Base-by-base conservation (phyloP, 2,329 filamentous ascomycete species). In the Nigrospora oryzae region DNA sequence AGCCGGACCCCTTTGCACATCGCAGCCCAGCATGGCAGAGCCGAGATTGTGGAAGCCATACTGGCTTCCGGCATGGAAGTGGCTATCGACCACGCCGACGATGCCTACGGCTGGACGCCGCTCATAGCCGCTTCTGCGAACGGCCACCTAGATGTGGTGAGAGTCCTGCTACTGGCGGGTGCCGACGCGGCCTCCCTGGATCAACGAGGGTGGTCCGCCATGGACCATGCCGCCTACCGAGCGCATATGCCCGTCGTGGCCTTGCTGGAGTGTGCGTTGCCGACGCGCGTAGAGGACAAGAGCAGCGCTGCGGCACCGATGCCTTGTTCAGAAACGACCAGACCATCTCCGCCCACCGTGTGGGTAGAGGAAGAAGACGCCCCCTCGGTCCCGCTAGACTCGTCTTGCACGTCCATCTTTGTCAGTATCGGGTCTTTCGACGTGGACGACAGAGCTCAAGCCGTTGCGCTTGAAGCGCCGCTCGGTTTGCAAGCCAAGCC, bases 341-440 rank as follows among this genome's bases (percentile, higher is more conserved):
- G 2, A 10, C 23, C 5, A 28, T 28, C 23, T 10, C 10, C 23
- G 23, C 23, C 23, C 23, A 28, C 23, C 23, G 23, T 28, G 23
- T 28, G 4, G 23, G 23, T 28, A 10, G 23, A 28, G 23, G 23
- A 10, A 6, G 30, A 39, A 6, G 30, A 39, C 19, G 28, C 11
- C 8, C 1, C 44, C 40, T 14, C n/a, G 11, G 38, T 13, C 12
- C 15, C 11, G 15, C 30, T 15, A 15, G 16, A 34, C 11, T 14
- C 30, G 10, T 10, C 15, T n/a, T n/a, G 13, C 5, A 46, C 43
- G 5, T 40, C 46, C 11, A 34, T 48, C 3, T 43, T 43, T 31
- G 40, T 48, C 34, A 48, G 38, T 30, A 28, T 48, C 6, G 46
- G 46, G n/a, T 43, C 46, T 12, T 46, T 48, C 38, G 43, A 48